Conservation (phyloP, 2,329 filamentous ascomycete species). For the Penicillium sp. region DNA sequence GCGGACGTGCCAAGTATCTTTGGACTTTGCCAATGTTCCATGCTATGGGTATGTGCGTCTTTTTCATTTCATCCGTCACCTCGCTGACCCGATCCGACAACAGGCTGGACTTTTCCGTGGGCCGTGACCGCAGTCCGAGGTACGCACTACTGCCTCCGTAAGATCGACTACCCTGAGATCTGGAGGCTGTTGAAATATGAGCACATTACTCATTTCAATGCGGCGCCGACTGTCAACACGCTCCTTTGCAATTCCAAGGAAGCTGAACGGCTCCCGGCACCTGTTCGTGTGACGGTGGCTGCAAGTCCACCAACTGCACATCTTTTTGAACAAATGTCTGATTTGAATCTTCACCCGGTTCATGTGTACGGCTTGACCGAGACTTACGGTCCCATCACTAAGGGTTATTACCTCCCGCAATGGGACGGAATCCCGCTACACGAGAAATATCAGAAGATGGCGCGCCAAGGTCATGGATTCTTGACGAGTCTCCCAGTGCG, state of each 20-base stretch:
- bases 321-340: slow-evolving; percentile 88
- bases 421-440: slow-evolving; percentile 71
- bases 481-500: slow-evolving; percentile 73
- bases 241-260: slow-evolving; percentile 74
- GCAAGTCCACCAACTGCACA: slow-evolving; percentile 84
- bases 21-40: slow-evolving; percentile 91
- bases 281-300: slow-evolving; percentile 84
- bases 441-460: slow-evolving; percentile 85
- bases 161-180: slow-evolving; percentile 89
- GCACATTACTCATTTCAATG: slow-evolving; percentile 88
- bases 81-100: neutral
- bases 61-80: slow-evolving; percentile 1
- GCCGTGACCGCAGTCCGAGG: slow-evolving; percentile 85
- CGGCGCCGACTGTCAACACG: slow-evolving; percentile 93
- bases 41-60: slow-evolving; percentile 46
- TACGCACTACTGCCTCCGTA: slow-evolving; percentile 90
- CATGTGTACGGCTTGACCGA: slow-evolving; percentile 87
- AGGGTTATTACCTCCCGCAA: slow-evolving; percentile 77
- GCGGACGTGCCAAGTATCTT: slow-evolving; percentile 69
- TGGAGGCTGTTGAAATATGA: slow-evolving; percentile 85
- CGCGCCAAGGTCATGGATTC: slow-evolving; percentile 87
- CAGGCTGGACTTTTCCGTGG: slow-evolving; percentile 82
- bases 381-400: slow-evolving; percentile 93
- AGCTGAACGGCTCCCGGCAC: slow-evolving; percentile 61
- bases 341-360: slow-evolving; percentile 78